Evolutionary conservation across 805 yeast species (phyloP).

Genomic region (Yarrowia sp.): DNA sequence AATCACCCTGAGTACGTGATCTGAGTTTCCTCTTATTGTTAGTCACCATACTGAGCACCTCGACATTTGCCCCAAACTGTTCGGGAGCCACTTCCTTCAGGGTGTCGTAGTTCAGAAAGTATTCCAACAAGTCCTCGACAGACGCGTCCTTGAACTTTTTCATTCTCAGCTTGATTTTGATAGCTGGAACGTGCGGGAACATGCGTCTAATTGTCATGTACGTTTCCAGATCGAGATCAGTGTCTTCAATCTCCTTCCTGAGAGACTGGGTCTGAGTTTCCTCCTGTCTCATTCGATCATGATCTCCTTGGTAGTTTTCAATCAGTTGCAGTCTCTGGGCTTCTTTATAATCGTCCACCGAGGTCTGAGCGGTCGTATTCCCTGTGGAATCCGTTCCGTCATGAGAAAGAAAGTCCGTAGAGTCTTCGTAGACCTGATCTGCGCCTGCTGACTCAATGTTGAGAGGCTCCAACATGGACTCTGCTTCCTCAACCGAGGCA

Average conservation of each 20-base stretch:
- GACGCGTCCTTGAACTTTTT: slow-evolving; percentile 17
- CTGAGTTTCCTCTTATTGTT: slow-evolving; percentile 5
- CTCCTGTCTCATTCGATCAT: slow-evolving; percentile 15
- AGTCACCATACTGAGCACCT: slow-evolving; percentile 7
- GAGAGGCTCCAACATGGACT: slow-evolving; percentile 18
- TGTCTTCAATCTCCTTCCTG: slow-evolving; percentile 21
- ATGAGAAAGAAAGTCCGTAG: background rate
- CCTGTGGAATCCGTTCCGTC: slow-evolving; percentile 31
- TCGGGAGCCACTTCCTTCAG: slow-evolving; percentile 33
- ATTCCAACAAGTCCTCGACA: slow-evolving; percentile 21
- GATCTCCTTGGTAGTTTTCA: slow-evolving; percentile 21
- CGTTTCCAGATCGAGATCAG: slow-evolving; percentile 15
- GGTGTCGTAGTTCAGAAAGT: slow-evolving; percentile 30
- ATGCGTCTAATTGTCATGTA: slow-evolving; percentile 23
- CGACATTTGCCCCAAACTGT: slow-evolving; percentile 19
- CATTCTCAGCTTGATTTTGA: slow-evolving; percentile 29
- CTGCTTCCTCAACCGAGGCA: slow-evolving; percentile 18
- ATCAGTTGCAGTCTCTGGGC: slow-evolving; percentile 34
- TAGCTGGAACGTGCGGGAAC: slow-evolving; percentile 27
- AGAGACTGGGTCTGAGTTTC: slow-evolving; percentile 12
- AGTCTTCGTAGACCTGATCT: slow-evolving; percentile 1
- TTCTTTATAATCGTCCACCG: slow-evolving; percentile 26
- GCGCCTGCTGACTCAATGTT: slow-evolving; percentile 12
- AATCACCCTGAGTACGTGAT: slow-evolving; percentile 23
- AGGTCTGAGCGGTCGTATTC: slow-evolving; percentile 7